Conservation (phyloP, 768 basidiomycete species). For the Panellus pusillus region DNA sequence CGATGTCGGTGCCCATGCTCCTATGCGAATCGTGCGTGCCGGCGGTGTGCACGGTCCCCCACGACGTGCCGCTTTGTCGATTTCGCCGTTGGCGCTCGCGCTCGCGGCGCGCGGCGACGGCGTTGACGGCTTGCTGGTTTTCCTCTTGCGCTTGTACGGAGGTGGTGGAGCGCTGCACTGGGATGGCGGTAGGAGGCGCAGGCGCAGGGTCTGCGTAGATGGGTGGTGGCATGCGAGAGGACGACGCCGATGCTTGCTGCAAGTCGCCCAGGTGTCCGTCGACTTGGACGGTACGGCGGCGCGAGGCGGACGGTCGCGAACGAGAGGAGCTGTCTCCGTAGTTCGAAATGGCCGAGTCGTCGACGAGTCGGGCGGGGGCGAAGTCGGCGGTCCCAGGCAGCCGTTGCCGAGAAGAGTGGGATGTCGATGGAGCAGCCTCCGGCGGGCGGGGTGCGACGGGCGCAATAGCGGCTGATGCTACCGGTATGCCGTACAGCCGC, state of each 20-base stretch:
- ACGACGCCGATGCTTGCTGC: background rate
- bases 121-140: background rate
- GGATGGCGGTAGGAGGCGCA: background rate
- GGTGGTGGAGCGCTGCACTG: conserved; percentile 14
- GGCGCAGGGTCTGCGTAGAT: conserved; percentile 11
- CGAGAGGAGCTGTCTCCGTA: background rate
- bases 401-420: background rate
- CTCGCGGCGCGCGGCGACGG: conserved; percentile 8
- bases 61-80: conserved; percentile 19
- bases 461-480: conserved; percentile 16
- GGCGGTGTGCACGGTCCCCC: conserved; percentile 17
- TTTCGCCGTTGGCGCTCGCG: conserved; percentile 5
- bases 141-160: background rate
- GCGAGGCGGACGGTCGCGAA: conserved; percentile 7
- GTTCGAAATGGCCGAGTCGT: background rate
- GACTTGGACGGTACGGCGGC: conserved; percentile 17
- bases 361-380: background rate
- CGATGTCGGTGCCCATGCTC: conserved; percentile 12
- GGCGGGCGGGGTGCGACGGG: conserved; percentile 2
- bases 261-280: conserved; percentile 10
- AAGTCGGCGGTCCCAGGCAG: background rate
- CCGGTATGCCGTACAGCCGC: conserved; percentile 6
- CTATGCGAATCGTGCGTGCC: conserved; percentile 3
- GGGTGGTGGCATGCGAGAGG: background rate
- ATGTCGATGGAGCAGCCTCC: conserved; percentile 1